These are phyloP conservation scores for Penicillium palitans DNA, from an alignment of 2,329 filamentous ascomycete genomes.

Conservation along the genomic window DNA sequence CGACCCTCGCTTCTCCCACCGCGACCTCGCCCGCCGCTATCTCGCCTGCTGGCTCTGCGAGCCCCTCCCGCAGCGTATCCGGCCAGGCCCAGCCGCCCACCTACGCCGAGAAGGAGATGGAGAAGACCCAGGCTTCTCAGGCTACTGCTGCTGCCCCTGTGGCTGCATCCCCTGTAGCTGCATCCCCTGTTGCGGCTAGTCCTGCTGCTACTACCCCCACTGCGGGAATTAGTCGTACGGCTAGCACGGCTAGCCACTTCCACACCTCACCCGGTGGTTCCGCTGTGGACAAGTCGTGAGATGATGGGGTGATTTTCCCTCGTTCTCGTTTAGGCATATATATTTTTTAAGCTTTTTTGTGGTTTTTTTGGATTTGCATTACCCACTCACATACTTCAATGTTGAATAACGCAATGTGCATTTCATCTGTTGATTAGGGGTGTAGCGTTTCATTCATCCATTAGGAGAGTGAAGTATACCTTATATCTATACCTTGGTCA, in stretches of 20 bases:
- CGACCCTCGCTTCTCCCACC: slow-evolving; percentile 11
- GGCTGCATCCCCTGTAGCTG: background rate
- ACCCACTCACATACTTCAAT: background rate
- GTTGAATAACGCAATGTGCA: background rate
- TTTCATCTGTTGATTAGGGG: background rate
- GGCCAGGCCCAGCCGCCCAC: slow-evolving; percentile 23
- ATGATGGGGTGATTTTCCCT: background rate
- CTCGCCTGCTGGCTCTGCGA: slow-evolving; percentile 15
- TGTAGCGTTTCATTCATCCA: background rate
- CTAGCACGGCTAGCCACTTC: slow-evolving; percentile 30
- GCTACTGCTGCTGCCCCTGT: slow-evolving; percentile 1
- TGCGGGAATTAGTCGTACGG: slow-evolving; percentile 23
- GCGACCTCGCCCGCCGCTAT: slow-evolving; percentile 15
- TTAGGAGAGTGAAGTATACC: background rate
- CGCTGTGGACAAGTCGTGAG: slow-evolving; percentile 20
- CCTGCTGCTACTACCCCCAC: slow-evolving; percentile 8
- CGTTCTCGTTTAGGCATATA: background rate
- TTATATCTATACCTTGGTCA: background rate
- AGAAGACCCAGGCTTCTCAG: background rate
- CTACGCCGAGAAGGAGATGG: slow-evolving; percentile 29
- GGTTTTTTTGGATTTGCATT: background rate
- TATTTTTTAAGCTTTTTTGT: background rate
- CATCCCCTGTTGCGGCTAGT: slow-evolving; percentile 10
- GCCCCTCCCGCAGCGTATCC: slow-evolving; percentile 13
- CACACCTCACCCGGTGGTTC: slow-evolving; percentile 31